phyloP scores from a whole-genome alignment of 2,329 filamentous ascomycete species.

The Myriosclerotinia duriaeana region DNA sequence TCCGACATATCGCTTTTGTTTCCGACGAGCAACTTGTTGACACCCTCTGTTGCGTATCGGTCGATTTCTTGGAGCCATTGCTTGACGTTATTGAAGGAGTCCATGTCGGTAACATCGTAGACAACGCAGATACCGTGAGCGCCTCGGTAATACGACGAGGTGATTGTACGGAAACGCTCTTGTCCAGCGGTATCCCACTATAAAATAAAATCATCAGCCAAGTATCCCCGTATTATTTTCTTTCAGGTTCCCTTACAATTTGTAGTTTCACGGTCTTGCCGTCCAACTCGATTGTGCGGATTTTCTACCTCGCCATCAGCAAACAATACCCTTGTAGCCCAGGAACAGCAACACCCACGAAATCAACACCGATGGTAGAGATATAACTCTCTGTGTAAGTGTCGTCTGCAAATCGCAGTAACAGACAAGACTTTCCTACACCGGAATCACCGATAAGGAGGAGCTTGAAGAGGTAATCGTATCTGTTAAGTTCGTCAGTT shows the following conservation, averaged over 20 bases:
- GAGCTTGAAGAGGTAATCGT: slow-evolving; percentile 99
- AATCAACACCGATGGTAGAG: slow-evolving; percentile 98
- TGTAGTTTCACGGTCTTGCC: slow-evolving; percentile 99
- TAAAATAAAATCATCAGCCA: slow-evolving; percentile 39
- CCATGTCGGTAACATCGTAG: slow-evolving; percentile 99
- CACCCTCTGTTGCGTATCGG: slow-evolving; percentile 96
- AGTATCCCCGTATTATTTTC: background rate
- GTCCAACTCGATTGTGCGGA: slow-evolving; percentile 98
- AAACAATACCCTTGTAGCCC: slow-evolving; percentile 14
- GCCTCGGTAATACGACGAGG: slow-evolving; percentile 98
- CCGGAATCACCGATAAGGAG: slow-evolving; percentile 99
- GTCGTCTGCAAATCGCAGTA: slow-evolving; percentile 96
- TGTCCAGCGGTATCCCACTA: slow-evolving; percentile 99
- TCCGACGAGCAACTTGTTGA: slow-evolving; percentile 98
- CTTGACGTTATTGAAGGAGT: slow-evolving; percentile 99
- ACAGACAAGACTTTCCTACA: slow-evolving; percentile 99
- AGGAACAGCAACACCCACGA: slow-evolving; percentile 60
- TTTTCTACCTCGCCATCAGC: slow-evolving; percentile 70
- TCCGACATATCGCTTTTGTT: slow-evolving; percentile 99
- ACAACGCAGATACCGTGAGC: slow-evolving; percentile 99
- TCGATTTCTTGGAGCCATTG: slow-evolving; percentile 99
- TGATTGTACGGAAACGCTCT: slow-evolving; percentile 99
- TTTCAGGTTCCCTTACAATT: slow-evolving; percentile 66
- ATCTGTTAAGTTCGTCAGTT: slow-evolving; percentile 59
- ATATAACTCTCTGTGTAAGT: slow-evolving; percentile 99